phyloP scores from a whole-genome alignment of 78 protist genomes.

The Corallochytrium limacisporum region DNA sequence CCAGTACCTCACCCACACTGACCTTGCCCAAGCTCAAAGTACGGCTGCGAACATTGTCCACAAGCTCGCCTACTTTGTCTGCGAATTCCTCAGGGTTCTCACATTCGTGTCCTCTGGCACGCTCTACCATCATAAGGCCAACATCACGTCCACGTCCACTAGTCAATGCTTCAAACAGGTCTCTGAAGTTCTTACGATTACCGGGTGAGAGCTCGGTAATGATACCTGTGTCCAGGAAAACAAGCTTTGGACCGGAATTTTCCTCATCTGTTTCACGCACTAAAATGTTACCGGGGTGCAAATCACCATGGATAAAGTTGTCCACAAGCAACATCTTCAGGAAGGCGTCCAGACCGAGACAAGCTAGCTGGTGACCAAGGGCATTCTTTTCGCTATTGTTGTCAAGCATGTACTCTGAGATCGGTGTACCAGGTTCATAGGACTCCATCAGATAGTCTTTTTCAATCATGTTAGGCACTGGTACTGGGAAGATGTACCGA shows the following conservation, averaged over 20 bases:
- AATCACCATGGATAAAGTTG: conserved; percentile 29
- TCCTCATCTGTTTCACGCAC: background rate
- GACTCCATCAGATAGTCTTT: conserved; percentile 7
- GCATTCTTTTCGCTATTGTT: background rate
- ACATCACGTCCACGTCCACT: background rate
- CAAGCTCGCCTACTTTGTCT: background rate
- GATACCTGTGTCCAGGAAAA: conserved; percentile 16
- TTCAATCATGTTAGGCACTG: background rate
- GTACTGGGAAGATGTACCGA: background rate
- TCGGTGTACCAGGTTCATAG: background rate
- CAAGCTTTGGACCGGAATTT: background rate
- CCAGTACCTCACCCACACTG: background rate
- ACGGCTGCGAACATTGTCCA: background rate
- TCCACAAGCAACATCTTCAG: conserved; percentile 9
- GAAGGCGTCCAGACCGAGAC: conserved; percentile 13
- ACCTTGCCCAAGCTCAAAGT: background rate
- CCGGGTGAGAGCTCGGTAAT: background rate
- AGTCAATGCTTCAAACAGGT: conserved; percentile 8
- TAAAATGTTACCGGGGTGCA: conserved; percentile 29
- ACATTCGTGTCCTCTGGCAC: background rate
- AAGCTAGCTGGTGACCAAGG: background rate
- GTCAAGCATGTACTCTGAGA: background rate
- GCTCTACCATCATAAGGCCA: conserved; percentile 4
- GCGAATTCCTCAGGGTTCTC: conserved; percentile 19
- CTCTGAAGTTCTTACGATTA: conserved; percentile 7